Conservation (phyloP, 805 yeast species). For the Cyberlindnera bimundalis region DNA sequence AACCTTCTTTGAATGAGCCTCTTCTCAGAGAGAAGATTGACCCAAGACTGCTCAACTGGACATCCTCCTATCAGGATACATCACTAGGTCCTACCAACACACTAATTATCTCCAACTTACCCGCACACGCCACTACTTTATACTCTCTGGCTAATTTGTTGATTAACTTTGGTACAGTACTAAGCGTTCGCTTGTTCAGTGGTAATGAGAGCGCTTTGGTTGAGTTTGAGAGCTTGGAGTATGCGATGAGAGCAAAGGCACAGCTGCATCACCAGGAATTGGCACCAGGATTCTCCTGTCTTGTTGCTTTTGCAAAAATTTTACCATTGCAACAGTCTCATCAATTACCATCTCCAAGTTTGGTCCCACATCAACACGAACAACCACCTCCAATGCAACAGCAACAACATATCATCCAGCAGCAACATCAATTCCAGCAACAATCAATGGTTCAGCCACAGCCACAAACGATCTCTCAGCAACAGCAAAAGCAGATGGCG, state of each 20-base stretch:
- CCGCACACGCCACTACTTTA: slow-evolving; percentile 47
- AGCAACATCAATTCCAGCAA: no score
- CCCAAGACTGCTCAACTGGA: slow-evolving; percentile 53
- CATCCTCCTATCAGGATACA: slow-evolving; percentile 70
- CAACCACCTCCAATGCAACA: slow-evolving; percentile 7
- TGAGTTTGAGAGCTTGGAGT: slow-evolving; percentile 67
- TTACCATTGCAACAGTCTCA: slow-evolving; percentile 30
- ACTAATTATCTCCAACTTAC: slow-evolving; percentile 76
- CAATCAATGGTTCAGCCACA: slow-evolving; percentile 23
- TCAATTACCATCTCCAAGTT: slow-evolving; percentile 14
- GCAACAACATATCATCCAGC: no score
- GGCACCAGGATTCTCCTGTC: slow-evolving; percentile 70
- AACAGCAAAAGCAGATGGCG: slow-evolving; percentile 8
- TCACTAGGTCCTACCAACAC: slow-evolving; percentile 73
- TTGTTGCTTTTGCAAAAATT: slow-evolving; percentile 82
- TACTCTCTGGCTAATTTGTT: slow-evolving; percentile 60
- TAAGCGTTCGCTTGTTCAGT: slow-evolving; percentile 57
- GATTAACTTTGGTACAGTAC: slow-evolving; percentile 57
- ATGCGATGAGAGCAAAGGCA: slow-evolving; percentile 77
- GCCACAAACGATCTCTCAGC: slow-evolving; percentile 18
- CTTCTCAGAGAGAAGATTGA: slow-evolving; percentile 55
- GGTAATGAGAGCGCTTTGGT: slow-evolving; percentile 54
- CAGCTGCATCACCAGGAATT: slow-evolving; percentile 79
- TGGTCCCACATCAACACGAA: slow-evolving; percentile 8
- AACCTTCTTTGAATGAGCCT: slow-evolving; percentile 21